These are phyloP conservation scores for Herpomyces periplanetae DNA, from an alignment of 2,329 filamentous ascomycete genomes.

Conservation along the genomic window DNA sequence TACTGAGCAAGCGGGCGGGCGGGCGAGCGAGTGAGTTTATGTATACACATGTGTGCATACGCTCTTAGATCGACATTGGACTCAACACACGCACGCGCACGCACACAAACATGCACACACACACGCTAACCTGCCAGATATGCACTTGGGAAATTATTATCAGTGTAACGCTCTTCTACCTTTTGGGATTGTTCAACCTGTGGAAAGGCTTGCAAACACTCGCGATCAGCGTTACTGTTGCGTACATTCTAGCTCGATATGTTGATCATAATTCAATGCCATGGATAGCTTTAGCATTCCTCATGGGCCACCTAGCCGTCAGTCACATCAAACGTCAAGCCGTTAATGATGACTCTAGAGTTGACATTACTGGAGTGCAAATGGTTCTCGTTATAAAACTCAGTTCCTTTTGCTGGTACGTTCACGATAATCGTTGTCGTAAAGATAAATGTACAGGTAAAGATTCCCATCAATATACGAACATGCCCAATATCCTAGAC, in stretches of 20 bases:
- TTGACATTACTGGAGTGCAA: constrained; percentile 78
- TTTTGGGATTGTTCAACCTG: constrained; percentile 67
- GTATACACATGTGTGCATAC: too few species aligned
- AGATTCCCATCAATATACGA: constrained; percentile 53
- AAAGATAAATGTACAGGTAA: too few species aligned
- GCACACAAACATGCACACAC: constrained; percentile 1
- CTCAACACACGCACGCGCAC: neutral
- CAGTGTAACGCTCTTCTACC: constrained; percentile 49
- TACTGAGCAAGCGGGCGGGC: too few species aligned
- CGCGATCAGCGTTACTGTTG: constrained; percentile 31
- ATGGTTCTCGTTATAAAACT: constrained; percentile 98
- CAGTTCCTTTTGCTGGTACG: constrained; percentile 84
- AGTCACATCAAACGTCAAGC: constrained; percentile 54
- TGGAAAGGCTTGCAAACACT: constrained; percentile 52
- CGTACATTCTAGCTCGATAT: constrained; percentile 47
- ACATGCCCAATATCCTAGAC: constrained; percentile 31
- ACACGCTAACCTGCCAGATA: constrained; percentile 4
- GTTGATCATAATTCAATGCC: constrained; percentile 76
- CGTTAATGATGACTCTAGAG: constrained; percentile 17
- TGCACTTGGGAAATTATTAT: too few species aligned
- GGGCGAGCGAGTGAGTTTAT: too few species aligned
- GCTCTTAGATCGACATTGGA: too few species aligned
- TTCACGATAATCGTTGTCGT: constrained; percentile 58
- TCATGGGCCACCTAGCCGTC: constrained; percentile 80
- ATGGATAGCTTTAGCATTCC: constrained; percentile 69